phyloP scores from a whole-genome alignment of 2,329 filamentous ascomycete genomes.

The Fusarium marasasianum region DNA sequence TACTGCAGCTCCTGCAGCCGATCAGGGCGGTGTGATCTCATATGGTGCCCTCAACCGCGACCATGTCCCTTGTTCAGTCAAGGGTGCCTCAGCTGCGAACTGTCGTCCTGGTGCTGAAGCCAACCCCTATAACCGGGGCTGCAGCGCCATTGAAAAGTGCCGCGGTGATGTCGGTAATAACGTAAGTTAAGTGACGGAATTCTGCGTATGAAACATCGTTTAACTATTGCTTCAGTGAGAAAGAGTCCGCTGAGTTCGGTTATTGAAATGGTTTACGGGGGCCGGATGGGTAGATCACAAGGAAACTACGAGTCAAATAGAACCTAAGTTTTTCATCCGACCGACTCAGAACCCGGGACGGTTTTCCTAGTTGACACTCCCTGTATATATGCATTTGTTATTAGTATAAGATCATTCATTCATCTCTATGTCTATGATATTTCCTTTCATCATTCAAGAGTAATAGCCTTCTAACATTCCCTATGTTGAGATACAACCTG shows the following conservation, averaged over 20 bases:
- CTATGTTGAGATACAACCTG: accelerated
- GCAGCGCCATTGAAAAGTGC: background rate
- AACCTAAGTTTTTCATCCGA: background rate
- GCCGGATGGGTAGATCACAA: accelerated
- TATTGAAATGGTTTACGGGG: background rate
- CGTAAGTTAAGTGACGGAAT: background rate
- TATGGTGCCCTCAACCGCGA: background rate
- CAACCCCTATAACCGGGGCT: background rate
- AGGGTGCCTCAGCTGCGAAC: background rate
- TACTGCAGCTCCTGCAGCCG: background rate
- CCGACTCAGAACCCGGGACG: accelerated
- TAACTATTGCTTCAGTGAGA: background rate
- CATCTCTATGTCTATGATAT: accelerated
- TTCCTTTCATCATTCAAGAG: accelerated
- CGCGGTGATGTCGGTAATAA: background rate
- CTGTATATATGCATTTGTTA: accelerated
- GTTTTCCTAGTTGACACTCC: background rate
- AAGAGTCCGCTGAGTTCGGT: no score
- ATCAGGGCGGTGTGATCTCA: background rate
- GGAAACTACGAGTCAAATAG: background rate
- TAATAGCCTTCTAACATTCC: background rate
- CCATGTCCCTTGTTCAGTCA: background rate
- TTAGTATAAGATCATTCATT: background rate
- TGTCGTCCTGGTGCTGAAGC: background rate
- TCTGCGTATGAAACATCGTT: accelerated